Evolutionary conservation across 2,329 filamentous ascomycete species (phyloP), one percentile per base, ranked within the genome.

Genomic region (Pseudodiploospora longispora): DNA sequence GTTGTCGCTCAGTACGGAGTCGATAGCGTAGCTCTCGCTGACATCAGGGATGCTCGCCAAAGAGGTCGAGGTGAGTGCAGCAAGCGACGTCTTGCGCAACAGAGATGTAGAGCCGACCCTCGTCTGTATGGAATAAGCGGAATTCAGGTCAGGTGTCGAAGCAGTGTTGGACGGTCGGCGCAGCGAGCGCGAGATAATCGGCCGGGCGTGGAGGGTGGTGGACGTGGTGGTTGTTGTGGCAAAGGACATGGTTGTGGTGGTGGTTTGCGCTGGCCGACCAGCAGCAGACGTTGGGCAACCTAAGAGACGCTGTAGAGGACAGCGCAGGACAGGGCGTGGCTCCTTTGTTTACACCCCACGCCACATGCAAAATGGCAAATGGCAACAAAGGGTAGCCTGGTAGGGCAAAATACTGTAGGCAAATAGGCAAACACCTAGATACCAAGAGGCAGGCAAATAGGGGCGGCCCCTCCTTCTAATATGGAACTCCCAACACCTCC

Each of bases 1-100:
- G 36, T 52, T 47, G 53, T 58, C 58, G 59, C 49, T 65, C 57
- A 63, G 56, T 47, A 79, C 72, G 46, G 74, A 74, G 60, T 75
- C 71, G 57, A 80, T 64, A 53, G 72, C 75, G 74, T 83, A 83
- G 55, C 70, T 76, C 61, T 78, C 75, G 61, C 70, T 79, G 53
- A 76, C 78, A 78, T 84, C 80, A 55, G 80, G 81, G 51, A 83
- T 82, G 48, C 75, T 70, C 51, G 81, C 79, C 43, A 84, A 71
- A 28, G 79, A 79, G 57, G 69, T 70, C 48, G 71, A 70, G 41
- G 82, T 86, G 51, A 90, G 73, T 40, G 83, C 80, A 49, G 80
- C 82, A 51, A 87, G 70, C 40, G 83, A 88, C 48, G 75, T 73
- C 69, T 90, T 89, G 59, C 85, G 81, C 57, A 76, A 73, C 53